These are phyloP conservation scores for Desmodesmus armatus DNA, from an alignment of 139 green algal genomes.

Conservation along the genomic window DNA sequence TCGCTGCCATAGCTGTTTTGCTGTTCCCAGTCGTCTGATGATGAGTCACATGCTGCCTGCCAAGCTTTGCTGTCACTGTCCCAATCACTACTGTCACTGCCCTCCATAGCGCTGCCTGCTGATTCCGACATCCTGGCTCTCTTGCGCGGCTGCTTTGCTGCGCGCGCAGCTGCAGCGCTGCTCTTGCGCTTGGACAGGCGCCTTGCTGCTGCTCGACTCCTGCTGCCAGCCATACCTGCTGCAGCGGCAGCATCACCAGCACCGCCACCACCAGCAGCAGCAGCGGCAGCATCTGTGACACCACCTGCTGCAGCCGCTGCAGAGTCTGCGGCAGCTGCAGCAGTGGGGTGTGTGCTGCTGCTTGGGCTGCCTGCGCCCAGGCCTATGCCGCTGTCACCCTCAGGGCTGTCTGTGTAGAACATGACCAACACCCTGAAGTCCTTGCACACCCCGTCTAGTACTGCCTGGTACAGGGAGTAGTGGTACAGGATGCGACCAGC, in stretches of 20 bases:
- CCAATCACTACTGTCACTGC: too few relatives aligned
- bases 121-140: too few relatives aligned
- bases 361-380: background rate
- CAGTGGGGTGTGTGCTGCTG: background rate
- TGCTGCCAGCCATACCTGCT: background rate
- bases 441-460: background rate
- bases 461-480: background rate
- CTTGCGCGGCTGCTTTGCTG: too few relatives aligned
- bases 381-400: background rate
- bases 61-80: too few relatives aligned
- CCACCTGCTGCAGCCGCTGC: background rate
- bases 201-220: too few relatives aligned
- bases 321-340: background rate
- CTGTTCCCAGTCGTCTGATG: too few relatives aligned
- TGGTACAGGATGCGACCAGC: background rate
- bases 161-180: too few relatives aligned
- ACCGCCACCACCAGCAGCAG: background rate
- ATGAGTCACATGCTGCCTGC: too few relatives aligned
- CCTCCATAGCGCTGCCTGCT: background rate
- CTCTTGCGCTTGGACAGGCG: too few relatives aligned
- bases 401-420: conserved; percentile 1
- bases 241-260: background rate
- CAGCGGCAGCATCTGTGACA: background rate
- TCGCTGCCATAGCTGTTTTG: too few relatives aligned
- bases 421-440: conserved; percentile 19